phyloP scores from a whole-genome alignment of 441 rosid genomes.

The Erodium texanum region DNA sequence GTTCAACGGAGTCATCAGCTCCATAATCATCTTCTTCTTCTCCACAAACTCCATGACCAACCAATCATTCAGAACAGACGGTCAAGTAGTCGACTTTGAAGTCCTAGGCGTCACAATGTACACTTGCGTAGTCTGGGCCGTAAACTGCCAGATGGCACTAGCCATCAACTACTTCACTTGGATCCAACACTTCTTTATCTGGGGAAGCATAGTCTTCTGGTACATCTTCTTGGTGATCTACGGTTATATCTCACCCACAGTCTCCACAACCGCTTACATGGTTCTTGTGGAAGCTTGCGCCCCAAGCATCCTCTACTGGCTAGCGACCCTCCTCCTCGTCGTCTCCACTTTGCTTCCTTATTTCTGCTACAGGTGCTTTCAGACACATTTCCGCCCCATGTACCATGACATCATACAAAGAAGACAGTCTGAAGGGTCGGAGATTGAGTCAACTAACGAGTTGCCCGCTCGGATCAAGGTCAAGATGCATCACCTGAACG shows the following conservation, averaged over 20 bases:
- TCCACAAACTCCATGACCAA: constrained; percentile 24
- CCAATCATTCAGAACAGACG: constrained; percentile 58
- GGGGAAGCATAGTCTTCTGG: constrained; percentile 75
- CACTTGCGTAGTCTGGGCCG: constrained; percentile 77
- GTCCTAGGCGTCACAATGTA: constrained; percentile 78
- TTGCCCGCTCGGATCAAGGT: constrained; percentile 32
- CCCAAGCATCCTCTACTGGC: constrained; percentile 77
- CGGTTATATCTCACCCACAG: constrained; percentile 27
- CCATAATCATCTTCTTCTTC: constrained; percentile 67
- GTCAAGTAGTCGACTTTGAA: constrained; percentile 69
- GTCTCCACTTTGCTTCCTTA: constrained; percentile 60
- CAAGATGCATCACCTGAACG: constrained; percentile 37
- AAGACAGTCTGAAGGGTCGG: constrained; percentile 19
- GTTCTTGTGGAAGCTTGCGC: constrained; percentile 78
- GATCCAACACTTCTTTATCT: no score
- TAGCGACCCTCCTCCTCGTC: constrained; percentile 45
- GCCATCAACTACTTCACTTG: no score
- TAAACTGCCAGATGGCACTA: constrained; percentile 83
- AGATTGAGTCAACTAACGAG: constrained; percentile 23
- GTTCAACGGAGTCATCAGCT: constrained; percentile 47
- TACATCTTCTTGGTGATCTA: constrained; percentile 77
- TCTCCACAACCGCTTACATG: constrained; percentile 75
- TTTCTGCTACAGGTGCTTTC: constrained; percentile 67
- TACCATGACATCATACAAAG: constrained; percentile 54
- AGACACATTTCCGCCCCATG: constrained; percentile 65